Percentiles rank a stretch among this genome's conserved stretches.
Conservation (phyloP, 129 eudicot genomes). For the Dittrichia graveolens region DNA sequence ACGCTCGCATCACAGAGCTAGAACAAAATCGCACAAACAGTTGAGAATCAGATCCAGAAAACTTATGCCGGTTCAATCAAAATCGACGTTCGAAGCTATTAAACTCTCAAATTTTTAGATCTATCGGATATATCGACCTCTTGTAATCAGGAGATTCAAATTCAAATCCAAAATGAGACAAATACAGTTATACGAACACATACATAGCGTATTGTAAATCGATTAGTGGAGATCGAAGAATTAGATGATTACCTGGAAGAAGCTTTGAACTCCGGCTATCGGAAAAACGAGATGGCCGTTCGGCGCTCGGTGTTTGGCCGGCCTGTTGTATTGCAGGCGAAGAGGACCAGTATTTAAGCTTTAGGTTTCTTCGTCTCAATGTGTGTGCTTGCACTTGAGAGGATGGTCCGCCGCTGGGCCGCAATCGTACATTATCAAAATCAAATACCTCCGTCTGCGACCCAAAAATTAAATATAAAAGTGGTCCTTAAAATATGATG, state of each 20-base stretch:
- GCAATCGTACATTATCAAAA: not conserved
- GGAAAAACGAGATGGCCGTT: constrained; percentile 25
- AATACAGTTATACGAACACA: not conserved
- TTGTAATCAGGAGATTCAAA: not conserved
- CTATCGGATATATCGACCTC: not conserved
- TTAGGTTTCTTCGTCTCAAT: constrained; percentile 28
- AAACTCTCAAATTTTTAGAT: not conserved
- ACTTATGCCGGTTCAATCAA: constrained; percentile 3
- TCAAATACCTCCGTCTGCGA: not conserved
- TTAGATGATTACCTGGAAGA: constrained; percentile 26
- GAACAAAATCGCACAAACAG: too few relatives aligned
- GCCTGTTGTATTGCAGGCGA: constrained; percentile 22
- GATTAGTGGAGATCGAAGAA: not conserved
- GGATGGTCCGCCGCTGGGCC: constrained; percentile 29
- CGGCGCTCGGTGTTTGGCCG: constrained; percentile 18
- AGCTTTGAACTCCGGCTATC: not conserved
- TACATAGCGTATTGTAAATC: not conserved
- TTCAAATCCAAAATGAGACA: not conserved
- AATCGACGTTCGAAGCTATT: not conserved
- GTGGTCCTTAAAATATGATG: too few relatives aligned
- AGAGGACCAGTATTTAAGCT: constrained; percentile 22
- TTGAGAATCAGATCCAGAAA: constrained; percentile 27
- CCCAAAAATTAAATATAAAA: not conserved
- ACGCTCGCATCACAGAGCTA: not conserved
- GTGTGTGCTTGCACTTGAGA: constrained; percentile 25